Conservation (phyloP, 2,329 filamentous ascomycete species). For the Talaromyces sp. region DNA sequence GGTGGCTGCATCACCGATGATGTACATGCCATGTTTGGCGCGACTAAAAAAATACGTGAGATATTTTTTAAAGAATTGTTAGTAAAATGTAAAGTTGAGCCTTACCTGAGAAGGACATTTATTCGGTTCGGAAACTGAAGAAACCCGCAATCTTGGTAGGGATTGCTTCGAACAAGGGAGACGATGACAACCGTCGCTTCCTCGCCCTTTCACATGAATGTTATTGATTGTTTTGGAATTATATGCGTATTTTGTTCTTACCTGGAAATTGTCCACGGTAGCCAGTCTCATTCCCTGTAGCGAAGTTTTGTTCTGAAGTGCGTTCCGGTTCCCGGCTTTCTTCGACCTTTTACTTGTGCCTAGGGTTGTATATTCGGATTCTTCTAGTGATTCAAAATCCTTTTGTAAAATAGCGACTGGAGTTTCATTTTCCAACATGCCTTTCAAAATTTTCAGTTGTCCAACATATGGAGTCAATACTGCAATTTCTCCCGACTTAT, state of each 20-base stretch:
- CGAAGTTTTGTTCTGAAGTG: not conserved
- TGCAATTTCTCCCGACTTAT: not conserved
- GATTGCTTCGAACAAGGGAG: not conserved
- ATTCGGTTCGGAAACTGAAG: not conserved
- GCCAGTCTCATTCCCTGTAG: not conserved
- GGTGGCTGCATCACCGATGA: constrained; percentile 14
- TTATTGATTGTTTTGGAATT: not conserved
- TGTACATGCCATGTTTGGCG: constrained; percentile 15
- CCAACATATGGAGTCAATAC: not conserved
- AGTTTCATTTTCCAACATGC: not conserved
- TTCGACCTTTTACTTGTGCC: not conserved
- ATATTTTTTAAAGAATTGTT: not conserved
- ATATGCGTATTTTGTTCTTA: not conserved
- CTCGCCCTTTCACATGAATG: not conserved
- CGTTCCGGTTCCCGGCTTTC: not conserved
- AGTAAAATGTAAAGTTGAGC: not conserved
- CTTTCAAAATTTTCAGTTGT: not conserved
- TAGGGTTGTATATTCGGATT: not conserved
- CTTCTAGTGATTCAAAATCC: not conserved
- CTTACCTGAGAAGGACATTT: not conserved
- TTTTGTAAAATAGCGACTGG: not conserved
- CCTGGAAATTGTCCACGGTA: not conserved
- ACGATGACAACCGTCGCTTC: not conserved
- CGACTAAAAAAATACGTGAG: not conserved
- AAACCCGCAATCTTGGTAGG: not conserved